phyloP scores from a whole-genome alignment of 164 flowering plant species.

The Magnolia changhungtana region DNA sequence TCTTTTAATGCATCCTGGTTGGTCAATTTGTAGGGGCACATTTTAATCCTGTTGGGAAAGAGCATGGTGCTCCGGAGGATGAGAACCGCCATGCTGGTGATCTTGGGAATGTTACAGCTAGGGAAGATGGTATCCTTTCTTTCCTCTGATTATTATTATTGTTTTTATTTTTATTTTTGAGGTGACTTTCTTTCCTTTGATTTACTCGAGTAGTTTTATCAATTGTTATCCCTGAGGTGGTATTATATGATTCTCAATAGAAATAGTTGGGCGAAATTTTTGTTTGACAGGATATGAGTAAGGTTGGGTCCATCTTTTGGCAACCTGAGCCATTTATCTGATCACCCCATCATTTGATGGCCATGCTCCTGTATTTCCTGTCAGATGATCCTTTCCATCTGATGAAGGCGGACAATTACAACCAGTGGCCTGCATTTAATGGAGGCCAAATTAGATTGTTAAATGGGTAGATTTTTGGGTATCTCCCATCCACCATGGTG shows the following conservation, averaged over 20 bases:
- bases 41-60: conserved; percentile 78
- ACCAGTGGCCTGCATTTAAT: not conserved
- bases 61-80: conserved; percentile 95
- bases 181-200: no score
- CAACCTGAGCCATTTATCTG: not conserved
- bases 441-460: no score
- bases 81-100: conserved; percentile 97
- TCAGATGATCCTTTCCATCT: not conserved
- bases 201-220: no score
- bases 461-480: no score
- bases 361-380: not conserved
- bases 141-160: not conserved
- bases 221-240: not conserved
- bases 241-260: not conserved
- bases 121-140: conserved; percentile 68
- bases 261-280: no score
- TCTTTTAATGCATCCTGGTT: conserved; percentile 8
- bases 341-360: not conserved
- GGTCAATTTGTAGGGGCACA: conserved; percentile 54
- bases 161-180: no score
- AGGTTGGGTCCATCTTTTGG: not conserved
- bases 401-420: not conserved
- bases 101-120: conserved; percentile 77
- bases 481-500: no score
- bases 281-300: no score